A percentile compares a stretch with the other conserved stretches of the same genome.
phyloP scores from a whole-genome alignment of 1,139 yeast species.

The Saccharomyces hybrid region DNA sequence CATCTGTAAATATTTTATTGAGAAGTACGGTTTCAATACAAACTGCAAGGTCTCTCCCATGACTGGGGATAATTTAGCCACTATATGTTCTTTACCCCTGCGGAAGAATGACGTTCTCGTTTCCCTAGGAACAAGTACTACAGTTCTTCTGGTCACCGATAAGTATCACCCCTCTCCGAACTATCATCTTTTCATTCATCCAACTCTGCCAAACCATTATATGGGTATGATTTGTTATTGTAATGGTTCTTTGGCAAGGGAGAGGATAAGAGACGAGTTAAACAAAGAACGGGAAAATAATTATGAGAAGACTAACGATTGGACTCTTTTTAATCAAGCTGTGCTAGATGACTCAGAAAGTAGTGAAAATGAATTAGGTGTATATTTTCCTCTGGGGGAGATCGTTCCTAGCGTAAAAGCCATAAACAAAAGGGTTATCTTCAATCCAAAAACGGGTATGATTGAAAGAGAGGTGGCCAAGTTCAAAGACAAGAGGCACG shows the following conservation, averaged over 20 bases:
- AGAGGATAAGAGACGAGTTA: constrained; percentile 57
- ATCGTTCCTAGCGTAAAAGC: constrained; percentile 76
- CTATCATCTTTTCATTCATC: constrained; percentile 82
- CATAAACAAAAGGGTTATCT: constrained; percentile 45
- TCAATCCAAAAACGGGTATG: constrained; percentile 30
- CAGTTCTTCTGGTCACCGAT: constrained; percentile 74
- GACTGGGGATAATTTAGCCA: constrained; percentile 90
- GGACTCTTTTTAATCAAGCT: constrained; percentile 62
- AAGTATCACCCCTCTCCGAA: constrained; percentile 71
- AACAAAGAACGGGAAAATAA: constrained; percentile 35
- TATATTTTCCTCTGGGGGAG: constrained; percentile 83
- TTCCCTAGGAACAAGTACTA: constrained; percentile 85
- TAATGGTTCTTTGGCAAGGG: constrained; percentile 85
- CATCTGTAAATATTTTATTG: constrained; percentile 52
- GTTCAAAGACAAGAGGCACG: constrained; percentile 44
- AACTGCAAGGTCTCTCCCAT: constrained; percentile 57
- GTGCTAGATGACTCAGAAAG: constrained; percentile 28
- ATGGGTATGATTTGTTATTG: constrained; percentile 97
- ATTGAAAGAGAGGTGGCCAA: constrained; percentile 28
- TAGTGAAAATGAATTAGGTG: constrained; percentile 50
- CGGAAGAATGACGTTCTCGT: constrained; percentile 68
- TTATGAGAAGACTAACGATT: constrained; percentile 31
- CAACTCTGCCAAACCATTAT: constrained; percentile 64
- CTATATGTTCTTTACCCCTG: constrained; percentile 75
- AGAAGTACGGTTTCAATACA: constrained; percentile 53